Conservation (phyloP, 768 basidiomycete genomes). For the Boletus pseudopeckii region DNA sequence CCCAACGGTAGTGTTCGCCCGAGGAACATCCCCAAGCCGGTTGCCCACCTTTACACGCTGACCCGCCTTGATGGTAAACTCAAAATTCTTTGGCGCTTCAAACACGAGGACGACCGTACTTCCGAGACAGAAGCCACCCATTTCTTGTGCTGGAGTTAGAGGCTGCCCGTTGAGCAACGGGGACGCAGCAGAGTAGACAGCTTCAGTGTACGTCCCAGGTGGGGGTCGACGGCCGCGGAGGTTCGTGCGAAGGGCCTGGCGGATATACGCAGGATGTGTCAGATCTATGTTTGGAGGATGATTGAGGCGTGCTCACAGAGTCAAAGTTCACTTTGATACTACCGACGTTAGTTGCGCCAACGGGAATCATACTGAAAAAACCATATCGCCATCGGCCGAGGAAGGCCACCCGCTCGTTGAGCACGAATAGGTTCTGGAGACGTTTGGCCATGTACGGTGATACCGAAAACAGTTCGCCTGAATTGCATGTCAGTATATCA, state of each 20-base stretch:
- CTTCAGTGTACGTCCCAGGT: constrained; percentile 87
- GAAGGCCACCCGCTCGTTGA: constrained; percentile 97
- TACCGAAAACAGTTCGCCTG: constrained; percentile 93
- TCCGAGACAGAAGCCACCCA: constrained; percentile 95
- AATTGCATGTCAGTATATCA: neutral
- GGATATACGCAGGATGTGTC: neutral
- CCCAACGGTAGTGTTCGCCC: constrained; percentile 23
- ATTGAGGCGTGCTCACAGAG: constrained; percentile 42
- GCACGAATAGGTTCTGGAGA: constrained; percentile 87
- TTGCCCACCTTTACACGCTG: constrained; percentile 88
- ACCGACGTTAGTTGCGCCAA: constrained; percentile 98
- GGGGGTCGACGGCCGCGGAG: constrained; percentile 68
- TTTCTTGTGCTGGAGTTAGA: constrained; percentile 82
- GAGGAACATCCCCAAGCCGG: constrained; percentile 57
- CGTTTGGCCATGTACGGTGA: constrained; percentile 94
- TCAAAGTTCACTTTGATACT: constrained; percentile 97
- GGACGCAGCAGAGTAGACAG: constrained; percentile 84
- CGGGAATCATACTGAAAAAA: constrained; percentile 96
- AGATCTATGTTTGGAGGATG: neutral
- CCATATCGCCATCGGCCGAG: constrained; percentile 94
- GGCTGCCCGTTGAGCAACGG: constrained; percentile 85
- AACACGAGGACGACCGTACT: constrained; percentile 97
- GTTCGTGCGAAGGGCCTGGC: constrained; percentile 84
- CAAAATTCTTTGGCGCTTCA: constrained; percentile 85
- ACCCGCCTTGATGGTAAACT: constrained; percentile 72